These are phyloP conservation scores for Suillus brevipes DNA, from an alignment of 768 basidiomycete species.

Conservation along the genomic window DNA sequence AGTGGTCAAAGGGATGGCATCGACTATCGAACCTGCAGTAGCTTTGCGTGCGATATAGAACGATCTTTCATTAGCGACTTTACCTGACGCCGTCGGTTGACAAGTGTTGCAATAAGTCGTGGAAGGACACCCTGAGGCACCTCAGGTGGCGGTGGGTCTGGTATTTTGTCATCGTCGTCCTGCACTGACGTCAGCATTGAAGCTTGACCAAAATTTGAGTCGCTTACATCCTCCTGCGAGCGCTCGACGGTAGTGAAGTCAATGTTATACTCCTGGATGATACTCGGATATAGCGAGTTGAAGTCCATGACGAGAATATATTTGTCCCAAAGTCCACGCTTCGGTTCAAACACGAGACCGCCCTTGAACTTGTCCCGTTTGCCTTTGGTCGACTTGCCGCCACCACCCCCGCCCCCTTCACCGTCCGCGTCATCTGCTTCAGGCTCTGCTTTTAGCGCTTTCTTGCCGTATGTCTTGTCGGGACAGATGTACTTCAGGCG, in stretches of 20 bases:
- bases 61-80: conserved; percentile 95
- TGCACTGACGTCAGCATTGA: conserved; percentile 9
- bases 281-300: conserved; percentile 98
- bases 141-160: conserved; percentile 78
- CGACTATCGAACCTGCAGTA: conserved; percentile 68
- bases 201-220: conserved; percentile 5
- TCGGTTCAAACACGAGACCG: conserved; percentile 96
- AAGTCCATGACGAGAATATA: conserved; percentile 99
- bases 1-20: not conserved
- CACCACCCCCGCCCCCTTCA: conserved; percentile 35
- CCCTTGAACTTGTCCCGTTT: conserved; percentile 98
- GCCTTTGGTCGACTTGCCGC: conserved; percentile 53
- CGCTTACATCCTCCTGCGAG: conserved; percentile 54
- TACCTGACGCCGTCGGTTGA: conserved; percentile 84
- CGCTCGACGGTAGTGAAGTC: conserved; percentile 96
- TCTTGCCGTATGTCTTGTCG: conserved; percentile 89
- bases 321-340: conserved; percentile 94
- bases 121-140: conserved; percentile 89
- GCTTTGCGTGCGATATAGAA: conserved; percentile 64
- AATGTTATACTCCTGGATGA: conserved; percentile 99
- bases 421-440: conserved; percentile 59
- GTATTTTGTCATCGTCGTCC: conserved; percentile 82
- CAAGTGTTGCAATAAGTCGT: conserved; percentile 94
- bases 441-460: conserved; percentile 49
- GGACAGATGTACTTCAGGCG: conserved; percentile 94